Conservation (phyloP, 2,329 filamentous ascomycete genomes). For the Nannizziopsis arthrosporioides region DNA sequence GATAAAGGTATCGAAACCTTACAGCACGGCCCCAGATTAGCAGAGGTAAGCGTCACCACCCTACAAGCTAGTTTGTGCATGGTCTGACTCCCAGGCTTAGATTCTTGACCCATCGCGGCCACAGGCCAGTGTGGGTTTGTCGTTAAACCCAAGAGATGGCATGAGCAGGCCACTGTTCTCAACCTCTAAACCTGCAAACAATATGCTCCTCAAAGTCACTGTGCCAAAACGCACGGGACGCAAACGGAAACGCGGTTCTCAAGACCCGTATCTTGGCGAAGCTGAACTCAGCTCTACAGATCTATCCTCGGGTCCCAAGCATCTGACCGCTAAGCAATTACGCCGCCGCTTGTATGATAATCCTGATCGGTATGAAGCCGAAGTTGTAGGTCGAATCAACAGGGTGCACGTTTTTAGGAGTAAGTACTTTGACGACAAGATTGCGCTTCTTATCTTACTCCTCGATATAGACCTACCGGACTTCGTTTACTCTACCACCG, state of each 20-base stretch:
- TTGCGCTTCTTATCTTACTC: constrained; percentile 2
- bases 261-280: constrained; percentile 47
- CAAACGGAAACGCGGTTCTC: constrained; percentile 68
- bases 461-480: constrained; percentile 54
- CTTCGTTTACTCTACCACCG: constrained; percentile 65
- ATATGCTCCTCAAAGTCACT: constrained; percentile 74
- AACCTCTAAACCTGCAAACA: constrained; percentile 62
- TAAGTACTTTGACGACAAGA: constrained; percentile 20
- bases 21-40: constrained; percentile 44
- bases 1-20: constrained; percentile 53
- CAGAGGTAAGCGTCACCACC: constrained; percentile 33
- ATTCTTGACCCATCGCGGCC: constrained; percentile 36
- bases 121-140: constrained; percentile 51
- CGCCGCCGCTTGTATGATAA: constrained; percentile 61
- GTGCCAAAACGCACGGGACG: constrained; percentile 78
- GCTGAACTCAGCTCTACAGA: constrained; percentile 24
- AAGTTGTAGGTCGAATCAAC: constrained; percentile 60
- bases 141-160: constrained; percentile 66
- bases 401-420: constrained; percentile 79
- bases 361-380: constrained; percentile 51
- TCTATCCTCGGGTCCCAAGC: constrained; percentile 24
- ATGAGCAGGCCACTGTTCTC: constrained; percentile 69
- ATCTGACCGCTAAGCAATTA: constrained; percentile 44
- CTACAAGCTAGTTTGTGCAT: background rate
- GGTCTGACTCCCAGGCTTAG: constrained; percentile 21